phyloP scores from a whole-genome alignment of 805 yeast genomes.

The Candida ipomoeae region DNA sequence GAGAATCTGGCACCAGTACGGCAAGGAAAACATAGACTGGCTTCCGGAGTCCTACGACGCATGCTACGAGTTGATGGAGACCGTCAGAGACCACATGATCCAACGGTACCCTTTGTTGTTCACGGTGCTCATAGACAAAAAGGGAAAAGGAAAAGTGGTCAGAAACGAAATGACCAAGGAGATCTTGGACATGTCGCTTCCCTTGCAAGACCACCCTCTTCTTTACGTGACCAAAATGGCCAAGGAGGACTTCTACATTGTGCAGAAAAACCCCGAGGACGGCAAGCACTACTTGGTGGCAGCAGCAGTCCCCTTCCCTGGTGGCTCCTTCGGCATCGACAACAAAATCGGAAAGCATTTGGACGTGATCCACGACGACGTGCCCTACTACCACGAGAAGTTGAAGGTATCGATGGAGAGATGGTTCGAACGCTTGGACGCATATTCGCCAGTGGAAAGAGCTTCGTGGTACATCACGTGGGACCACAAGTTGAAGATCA shows the following conservation, averaged over 20 bases:
- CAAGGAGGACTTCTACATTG: slow-evolving; percentile 71
- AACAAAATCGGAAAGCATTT: slow-evolving; percentile 57
- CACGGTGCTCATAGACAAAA: slow-evolving; percentile 37
- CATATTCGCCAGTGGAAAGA: slow-evolving; percentile 62
- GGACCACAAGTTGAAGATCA: slow-evolving; percentile 60
- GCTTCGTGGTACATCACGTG: slow-evolving; percentile 74
- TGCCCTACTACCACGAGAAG: slow-evolving; percentile 66
- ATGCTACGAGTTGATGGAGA: slow-evolving; percentile 59
- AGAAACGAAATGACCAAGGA: slow-evolving; percentile 62
- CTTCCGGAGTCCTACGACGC: slow-evolving; percentile 62
- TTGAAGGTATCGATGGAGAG: slow-evolving; percentile 67
- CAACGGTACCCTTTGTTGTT: slow-evolving; percentile 62
- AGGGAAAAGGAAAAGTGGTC: slow-evolving; percentile 48
- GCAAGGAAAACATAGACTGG: slow-evolving; percentile 61
- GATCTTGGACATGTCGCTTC: slow-evolving; percentile 53
- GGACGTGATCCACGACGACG: slow-evolving; percentile 62
- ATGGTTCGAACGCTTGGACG: slow-evolving; percentile 62
- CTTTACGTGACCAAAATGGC: slow-evolving; percentile 63
- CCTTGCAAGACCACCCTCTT: slow-evolving; percentile 62
- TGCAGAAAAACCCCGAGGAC: slow-evolving; percentile 43
- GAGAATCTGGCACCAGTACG: slow-evolving; percentile 54
- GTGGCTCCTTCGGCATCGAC: slow-evolving; percentile 65
- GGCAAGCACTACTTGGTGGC: slow-evolving; percentile 63
- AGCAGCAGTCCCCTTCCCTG: slow-evolving; percentile 77
- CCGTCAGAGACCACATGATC: slow-evolving; percentile 55